Evolutionary conservation across 1,139 yeast genomes (phyloP).

Genomic region (Debaryomyces sp.): DNA sequence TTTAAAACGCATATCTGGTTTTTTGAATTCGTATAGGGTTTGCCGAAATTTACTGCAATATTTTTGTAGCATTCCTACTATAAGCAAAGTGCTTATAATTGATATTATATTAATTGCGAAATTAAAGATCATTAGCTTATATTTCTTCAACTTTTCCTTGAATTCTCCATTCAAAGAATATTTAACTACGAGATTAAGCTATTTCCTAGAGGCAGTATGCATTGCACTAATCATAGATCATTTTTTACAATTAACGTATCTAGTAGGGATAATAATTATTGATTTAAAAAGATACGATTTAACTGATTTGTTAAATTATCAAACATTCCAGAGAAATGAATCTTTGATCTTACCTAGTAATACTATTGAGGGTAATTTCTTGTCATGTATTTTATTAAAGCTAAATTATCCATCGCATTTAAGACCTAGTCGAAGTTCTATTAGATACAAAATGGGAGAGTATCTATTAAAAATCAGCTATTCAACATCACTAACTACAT

Average conservation of each 20-base stretch:
- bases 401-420: constrained; percentile 17
- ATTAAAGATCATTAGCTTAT: constrained; percentile 13
- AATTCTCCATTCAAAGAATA: constrained; percentile 22
- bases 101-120: constrained; percentile 11
- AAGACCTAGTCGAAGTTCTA: constrained; percentile 23
- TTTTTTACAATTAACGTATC: constrained; percentile 60
- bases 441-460: constrained; percentile 37
- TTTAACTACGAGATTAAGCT: constrained; percentile 20
- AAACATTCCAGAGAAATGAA: neutral
- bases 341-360: neutral
- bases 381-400: constrained; percentile 30
- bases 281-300: constrained; percentile 68
- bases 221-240: constrained; percentile 57
- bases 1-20: neutral
- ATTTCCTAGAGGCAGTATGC: constrained; percentile 21
- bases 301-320: constrained; percentile 45
- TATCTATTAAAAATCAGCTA: constrained; percentile 36
- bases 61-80: constrained; percentile 18
- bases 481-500: constrained; percentile 26
- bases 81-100: constrained; percentile 20
- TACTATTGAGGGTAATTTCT: constrained; percentile 26
- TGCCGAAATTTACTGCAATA: neutral
- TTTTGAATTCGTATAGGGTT: neutral
- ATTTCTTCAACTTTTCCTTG: constrained; percentile 18
- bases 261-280: constrained; percentile 64